Percentiles rank a stretch among this genome's conserved stretches.
phyloP scores from a whole-genome alignment of 108 stramenopile species.

The Ochromonas danica region DNA sequence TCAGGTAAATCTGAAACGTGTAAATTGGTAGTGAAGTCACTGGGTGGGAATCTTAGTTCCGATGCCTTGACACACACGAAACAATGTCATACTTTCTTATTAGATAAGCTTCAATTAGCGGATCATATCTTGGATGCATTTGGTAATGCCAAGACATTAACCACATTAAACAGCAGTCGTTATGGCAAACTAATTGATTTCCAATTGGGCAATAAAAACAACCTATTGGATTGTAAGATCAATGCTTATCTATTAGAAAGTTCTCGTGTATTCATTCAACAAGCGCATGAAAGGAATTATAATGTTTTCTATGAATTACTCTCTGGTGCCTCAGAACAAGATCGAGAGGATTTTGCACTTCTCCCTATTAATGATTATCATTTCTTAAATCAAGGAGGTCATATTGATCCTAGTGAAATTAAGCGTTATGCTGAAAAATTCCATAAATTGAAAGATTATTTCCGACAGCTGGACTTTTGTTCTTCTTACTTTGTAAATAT shows the following conservation, averaged over 20 bases:
- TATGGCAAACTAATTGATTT: constrained; percentile 29
- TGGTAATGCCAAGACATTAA: constrained; percentile 29
- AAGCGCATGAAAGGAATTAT: constrained; percentile 41
- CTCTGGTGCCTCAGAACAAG: not conserved
- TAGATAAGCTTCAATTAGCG: not conserved
- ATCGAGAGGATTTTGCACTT: not conserved
- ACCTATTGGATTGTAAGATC: not conserved
- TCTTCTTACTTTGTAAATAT: no score
- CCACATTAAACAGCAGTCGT: not conserved
- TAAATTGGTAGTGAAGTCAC: constrained; percentile 64
- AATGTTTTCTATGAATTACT: constrained; percentile 49
- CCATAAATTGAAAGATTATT: no score
- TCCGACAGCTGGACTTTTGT: no score
- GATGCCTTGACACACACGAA: not conserved
- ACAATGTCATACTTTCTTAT: not conserved
- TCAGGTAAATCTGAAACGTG: constrained; percentile 81
- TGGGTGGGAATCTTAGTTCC: not conserved
- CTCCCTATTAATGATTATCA: not conserved
- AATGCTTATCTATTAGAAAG: not conserved
- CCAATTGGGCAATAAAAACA: not conserved
- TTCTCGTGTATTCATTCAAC: not conserved
- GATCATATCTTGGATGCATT: constrained; percentile 1
- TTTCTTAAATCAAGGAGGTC: not conserved
- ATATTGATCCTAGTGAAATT: no score
- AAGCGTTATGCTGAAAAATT: no score